These are phyloP conservation scores for Iris macrosiphon DNA, from an alignment of 106 monocot species.

Conservation along the genomic window DNA sequence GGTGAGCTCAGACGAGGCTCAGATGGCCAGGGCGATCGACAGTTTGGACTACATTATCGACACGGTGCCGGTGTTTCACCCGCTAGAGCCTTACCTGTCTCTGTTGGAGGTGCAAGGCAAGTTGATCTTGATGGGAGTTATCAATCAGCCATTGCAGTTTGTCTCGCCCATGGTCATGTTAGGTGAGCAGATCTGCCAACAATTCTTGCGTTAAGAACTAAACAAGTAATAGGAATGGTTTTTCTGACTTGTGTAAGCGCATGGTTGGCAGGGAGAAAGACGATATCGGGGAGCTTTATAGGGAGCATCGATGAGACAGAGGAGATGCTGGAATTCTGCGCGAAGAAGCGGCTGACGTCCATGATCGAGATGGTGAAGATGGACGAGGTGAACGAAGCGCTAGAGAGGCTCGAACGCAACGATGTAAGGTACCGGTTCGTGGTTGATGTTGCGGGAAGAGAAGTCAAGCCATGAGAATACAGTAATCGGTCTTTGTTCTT, in stretches of 20 bases:
- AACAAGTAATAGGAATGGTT: too few species aligned
- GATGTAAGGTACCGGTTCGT: conserved; percentile 96
- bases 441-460: conserved; percentile 85
- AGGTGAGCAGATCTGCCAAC: too few species aligned
- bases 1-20: conserved; percentile 49
- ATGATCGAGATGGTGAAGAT: conserved; percentile 85
- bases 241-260: too few species aligned
- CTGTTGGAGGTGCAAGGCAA: conserved; percentile 66
- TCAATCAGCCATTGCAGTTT: conserved; percentile 73
- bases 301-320: conserved; percentile 88
- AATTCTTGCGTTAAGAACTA: too few species aligned
- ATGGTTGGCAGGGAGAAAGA: conserved; percentile 81
- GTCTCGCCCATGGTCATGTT: conserved; percentile 64
- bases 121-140: conserved; percentile 63
- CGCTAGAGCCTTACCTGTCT: conserved; percentile 66
- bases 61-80: conserved; percentile 69
- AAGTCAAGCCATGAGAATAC: too few species aligned
- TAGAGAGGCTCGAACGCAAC: conserved; percentile 77
- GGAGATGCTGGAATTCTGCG: conserved; percentile 85
- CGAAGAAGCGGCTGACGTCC: conserved; percentile 59
- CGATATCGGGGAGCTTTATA: conserved; percentile 81
- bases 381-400: conserved; percentile 72
- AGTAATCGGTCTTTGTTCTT: too few species aligned
- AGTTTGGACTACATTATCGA: conserved; percentile 85
- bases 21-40: conserved; percentile 35